Percentiles rank a stretch among this genome's conserved stretches.
phyloP scores from a whole-genome alignment of 164 flowering plant genomes.

The Cinnamomum chago region DNA sequence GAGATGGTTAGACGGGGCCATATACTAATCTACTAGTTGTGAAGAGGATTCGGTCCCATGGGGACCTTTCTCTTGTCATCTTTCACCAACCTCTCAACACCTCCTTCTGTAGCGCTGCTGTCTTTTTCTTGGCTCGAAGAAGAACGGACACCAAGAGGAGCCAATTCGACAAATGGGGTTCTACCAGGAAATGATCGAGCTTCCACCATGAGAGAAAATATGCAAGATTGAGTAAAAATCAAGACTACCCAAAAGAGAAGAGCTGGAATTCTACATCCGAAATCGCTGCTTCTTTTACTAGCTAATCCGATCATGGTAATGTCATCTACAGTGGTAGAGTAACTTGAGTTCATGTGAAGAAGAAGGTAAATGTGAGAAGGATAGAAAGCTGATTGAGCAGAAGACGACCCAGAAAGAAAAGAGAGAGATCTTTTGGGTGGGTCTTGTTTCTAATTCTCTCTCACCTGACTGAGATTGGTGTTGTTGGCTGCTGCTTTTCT shows the following conservation, averaged over 20 bases:
- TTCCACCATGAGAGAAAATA: not conserved
- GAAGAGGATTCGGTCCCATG: constrained; percentile 81
- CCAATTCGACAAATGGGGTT: constrained; percentile 16
- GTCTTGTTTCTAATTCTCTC: not conserved
- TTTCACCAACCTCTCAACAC: constrained; percentile 21
- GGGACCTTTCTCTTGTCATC: constrained; percentile 61
- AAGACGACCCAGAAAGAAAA: not conserved
- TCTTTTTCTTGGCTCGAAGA: constrained; percentile 5
- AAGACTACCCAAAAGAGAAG: constrained; percentile 36
- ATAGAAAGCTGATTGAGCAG: not conserved
- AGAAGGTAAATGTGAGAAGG: not conserved
- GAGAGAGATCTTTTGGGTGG: not conserved
- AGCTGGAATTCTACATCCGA: constrained; percentile 10
- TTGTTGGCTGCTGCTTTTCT: constrained; percentile 2
- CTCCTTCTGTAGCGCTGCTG: constrained; percentile 3
- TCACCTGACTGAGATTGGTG: not conserved
- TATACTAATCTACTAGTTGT: constrained; percentile 32
- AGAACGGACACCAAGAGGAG: constrained; percentile 14
- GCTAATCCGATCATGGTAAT: not conserved
- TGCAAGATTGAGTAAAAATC: constrained; percentile 17
- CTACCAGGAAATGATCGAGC: constrained; percentile 18
- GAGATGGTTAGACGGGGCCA: not conserved
- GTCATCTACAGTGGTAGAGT: not conserved
- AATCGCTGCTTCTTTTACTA: constrained; percentile 5
- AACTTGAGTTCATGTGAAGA: too few relatives aligned